These are phyloP conservation scores for Pistacia vera DNA, from an alignment of 345 rosid genomes.

Conservation along the genomic window DNA sequence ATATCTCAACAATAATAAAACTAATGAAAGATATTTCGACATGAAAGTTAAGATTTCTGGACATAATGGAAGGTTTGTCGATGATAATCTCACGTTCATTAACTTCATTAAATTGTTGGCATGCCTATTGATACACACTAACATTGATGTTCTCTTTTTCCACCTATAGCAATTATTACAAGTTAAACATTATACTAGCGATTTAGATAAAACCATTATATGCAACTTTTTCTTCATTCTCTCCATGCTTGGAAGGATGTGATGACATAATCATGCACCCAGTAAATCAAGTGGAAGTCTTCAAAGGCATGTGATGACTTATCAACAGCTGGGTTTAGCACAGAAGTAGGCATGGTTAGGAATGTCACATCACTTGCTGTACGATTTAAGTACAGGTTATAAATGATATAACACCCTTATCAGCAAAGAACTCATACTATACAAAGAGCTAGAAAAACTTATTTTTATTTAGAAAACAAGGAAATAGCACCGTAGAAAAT, in stretches of 20 bases:
- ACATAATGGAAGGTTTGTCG: not conserved
- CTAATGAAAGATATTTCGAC: not conserved
- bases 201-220: not conserved
- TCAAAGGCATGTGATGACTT: not conserved
- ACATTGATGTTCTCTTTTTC: not conserved
- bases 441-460: not conserved
- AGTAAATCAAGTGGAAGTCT: not conserved
- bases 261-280: not conserved
- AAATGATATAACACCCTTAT: not conserved
- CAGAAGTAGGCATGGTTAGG: not conserved
- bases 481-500: too few species aligned
- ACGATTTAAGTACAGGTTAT: not conserved
- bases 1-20: not conserved
- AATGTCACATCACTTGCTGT: not conserved
- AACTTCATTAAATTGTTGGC: not conserved
- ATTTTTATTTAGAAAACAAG: not conserved
- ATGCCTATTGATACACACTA: not conserved
- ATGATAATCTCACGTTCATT: not conserved
- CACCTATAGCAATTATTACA: not conserved
- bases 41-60: not conserved
- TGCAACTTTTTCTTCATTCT: not conserved
- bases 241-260: not conserved
- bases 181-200: not conserved
- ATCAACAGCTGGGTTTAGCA: not conserved
- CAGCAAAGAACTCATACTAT: not conserved